These are phyloP conservation scores for Talaromyces adpressus DNA, from an alignment of 495 filamentous ascomycete genomes.

Conservation along the genomic window DNA sequence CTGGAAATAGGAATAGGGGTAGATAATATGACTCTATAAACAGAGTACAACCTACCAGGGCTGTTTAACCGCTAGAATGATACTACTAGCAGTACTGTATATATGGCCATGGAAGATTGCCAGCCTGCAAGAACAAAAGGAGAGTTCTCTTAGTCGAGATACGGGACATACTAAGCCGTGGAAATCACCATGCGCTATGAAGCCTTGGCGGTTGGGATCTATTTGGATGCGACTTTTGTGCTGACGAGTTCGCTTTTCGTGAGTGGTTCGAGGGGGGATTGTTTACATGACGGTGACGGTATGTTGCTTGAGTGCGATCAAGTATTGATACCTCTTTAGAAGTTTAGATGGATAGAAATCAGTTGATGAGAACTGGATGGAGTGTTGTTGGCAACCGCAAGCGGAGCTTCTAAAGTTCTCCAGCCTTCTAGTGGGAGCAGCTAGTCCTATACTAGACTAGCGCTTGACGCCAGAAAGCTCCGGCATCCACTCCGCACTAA, in stretches of 20 bases:
- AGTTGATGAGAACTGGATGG: neutral
- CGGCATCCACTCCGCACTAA: conserved; percentile 5
- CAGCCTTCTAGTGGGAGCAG: neutral
- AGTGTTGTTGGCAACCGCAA: neutral
- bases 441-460: neutral
- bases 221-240: conserved; percentile 2
- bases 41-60: neutral
- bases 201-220: neutral
- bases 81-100: neutral
- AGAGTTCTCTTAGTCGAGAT: neutral
- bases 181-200: conserved; percentile 4
- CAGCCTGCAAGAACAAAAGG: neutral
- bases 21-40: too few species aligned
- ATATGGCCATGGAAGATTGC: neutral
- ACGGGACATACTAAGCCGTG: neutral
- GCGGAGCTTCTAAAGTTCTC: neutral
- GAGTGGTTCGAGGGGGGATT: neutral
- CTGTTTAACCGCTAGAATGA: neutral
- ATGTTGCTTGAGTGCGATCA: conserved; percentile 3
- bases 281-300: conserved; percentile 2
- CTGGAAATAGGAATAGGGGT: too few species aligned
- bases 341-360: neutral
- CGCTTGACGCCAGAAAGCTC: neutral
- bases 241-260: conserved; percentile 4
- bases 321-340: neutral